Evolutionary conservation across 140 eudicot species (phyloP), one percentile per base, ranked within the genome.

Genomic region (Oenanthe javanica): DNA sequence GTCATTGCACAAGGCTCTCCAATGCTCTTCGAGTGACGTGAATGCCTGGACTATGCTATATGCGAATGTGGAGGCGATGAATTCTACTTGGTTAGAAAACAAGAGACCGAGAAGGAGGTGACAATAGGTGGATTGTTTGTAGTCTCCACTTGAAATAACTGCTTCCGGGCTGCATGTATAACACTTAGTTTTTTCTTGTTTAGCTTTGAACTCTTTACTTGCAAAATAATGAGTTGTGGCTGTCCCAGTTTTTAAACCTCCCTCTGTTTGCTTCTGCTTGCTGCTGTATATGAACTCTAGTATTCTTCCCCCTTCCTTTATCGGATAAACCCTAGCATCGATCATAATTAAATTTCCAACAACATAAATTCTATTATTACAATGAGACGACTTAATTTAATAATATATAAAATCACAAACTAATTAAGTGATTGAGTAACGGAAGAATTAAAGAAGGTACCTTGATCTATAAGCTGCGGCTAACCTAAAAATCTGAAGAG

Each of bases 401-500:
- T 31, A 31, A 31, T 31, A 31, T 31, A 2, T 42, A 42, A 42
- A 42, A 42, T 42, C 45, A 42, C 45, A 42, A 42, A 42, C 31
- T 31, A 42, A 31, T 31, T 31, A 31, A 31, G 45, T 42, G 45
- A 42, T 42, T 4, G 45, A 42, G 45, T 2, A 4, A 42, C 4
- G 4, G 45, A 36, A 57, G 71, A 79, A n/a, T n/a, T n/a, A n/a
- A 54, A 51, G 45, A 38, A 47, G 59, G 59, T 21, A 91, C 98
- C 94, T 93, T 84, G 98, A 91, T 91, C 98, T 85, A 80, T 93
- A 93, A 57, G 93, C 96, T 48, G 94, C 96, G 48, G 94, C 96
- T 57, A 93, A 79, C 85, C 86, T 91, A 86, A 87, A 93, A 16
- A 80, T 89, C 85, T 93, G 97, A 45, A 93, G 89, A 84, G 97